Conservation (phyloP, 441 rosid species). For the Populus hybrid region DNA sequence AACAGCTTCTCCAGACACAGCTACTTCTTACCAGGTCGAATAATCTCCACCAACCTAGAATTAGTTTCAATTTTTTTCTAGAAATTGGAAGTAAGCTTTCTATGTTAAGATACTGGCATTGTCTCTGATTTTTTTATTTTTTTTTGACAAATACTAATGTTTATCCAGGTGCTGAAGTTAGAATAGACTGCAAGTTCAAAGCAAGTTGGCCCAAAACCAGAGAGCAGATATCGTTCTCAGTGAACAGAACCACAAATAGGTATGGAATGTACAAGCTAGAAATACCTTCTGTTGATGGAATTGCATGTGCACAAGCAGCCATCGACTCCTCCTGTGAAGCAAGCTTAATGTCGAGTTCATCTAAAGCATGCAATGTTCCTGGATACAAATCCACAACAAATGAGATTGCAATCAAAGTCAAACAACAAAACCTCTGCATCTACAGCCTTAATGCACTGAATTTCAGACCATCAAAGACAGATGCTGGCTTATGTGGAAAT, state of each 20-base stretch:
- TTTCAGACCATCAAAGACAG: constrained; percentile 65
- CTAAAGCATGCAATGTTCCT: constrained; percentile 69
- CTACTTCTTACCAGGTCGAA: constrained; percentile 85
- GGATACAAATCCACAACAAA: constrained; percentile 75
- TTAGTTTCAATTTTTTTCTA: constrained; percentile 1
- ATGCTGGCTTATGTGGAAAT: constrained; percentile 54
- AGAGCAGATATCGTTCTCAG: constrained; percentile 66
- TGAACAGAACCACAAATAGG: constrained; percentile 84
- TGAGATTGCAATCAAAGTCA: constrained; percentile 63
- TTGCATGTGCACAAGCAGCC: constrained; percentile 64
- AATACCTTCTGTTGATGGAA: constrained; percentile 72
- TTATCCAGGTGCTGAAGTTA: constrained; percentile 76
- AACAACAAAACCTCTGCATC: constrained; percentile 62
- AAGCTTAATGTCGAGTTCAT: constrained; percentile 55
- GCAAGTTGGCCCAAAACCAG: constrained; percentile 52
- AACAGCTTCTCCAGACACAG: constrained; percentile 91
- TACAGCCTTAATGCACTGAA: constrained; percentile 71
- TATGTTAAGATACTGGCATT: background rate
- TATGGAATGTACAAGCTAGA: constrained; percentile 70
- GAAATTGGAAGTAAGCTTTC: background rate
- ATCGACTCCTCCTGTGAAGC: constrained; percentile 72
- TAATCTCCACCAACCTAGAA: constrained; percentile 5
- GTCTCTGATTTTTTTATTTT: background rate
- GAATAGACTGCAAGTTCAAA: constrained; percentile 73
- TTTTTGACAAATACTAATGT: background rate